phyloP scores from a whole-genome alignment of 2,329 filamentous ascomycete species.

The Aspergillus caelatus region DNA sequence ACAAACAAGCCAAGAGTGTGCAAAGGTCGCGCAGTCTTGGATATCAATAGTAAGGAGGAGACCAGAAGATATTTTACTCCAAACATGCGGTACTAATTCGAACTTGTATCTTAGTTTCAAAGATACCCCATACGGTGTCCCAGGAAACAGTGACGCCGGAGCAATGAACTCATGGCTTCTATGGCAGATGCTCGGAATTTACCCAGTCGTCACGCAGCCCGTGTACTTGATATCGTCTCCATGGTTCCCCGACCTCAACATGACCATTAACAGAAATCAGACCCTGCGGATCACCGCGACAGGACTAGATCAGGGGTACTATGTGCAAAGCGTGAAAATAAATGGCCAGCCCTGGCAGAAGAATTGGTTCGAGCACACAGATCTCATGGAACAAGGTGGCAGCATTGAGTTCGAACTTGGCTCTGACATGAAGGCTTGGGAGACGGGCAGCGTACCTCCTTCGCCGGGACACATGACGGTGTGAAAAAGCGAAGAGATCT shows the following conservation, averaged over 20 bases:
- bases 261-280: constrained; percentile 34
- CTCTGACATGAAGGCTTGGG: constrained; percentile 46
- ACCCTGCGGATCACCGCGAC: constrained; percentile 51
- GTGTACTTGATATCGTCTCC: constrained; percentile 52
- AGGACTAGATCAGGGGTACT: constrained; percentile 51
- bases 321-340: constrained; percentile 57
- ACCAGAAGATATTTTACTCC: neutral
- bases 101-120: constrained; percentile 48
- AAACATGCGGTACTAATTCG: neutral
- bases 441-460: constrained; percentile 54
- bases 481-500: neutral
- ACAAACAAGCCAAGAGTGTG: constrained; percentile 66
- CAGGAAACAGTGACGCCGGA: constrained; percentile 69
- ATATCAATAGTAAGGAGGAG: constrained; percentile 49
- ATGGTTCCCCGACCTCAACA: constrained; percentile 45
- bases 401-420: constrained; percentile 53
- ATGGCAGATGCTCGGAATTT: constrained; percentile 55
- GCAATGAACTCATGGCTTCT: constrained; percentile 56
- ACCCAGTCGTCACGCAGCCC: constrained; percentile 52
- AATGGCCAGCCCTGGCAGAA: constrained; percentile 56
- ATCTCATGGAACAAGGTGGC: constrained; percentile 47
- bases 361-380: constrained; percentile 60
- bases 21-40: constrained; percentile 61
- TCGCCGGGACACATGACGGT: constrained; percentile 46
- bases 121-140: constrained; percentile 59